These are phyloP conservation scores for Buxus sempervirens DNA, from an alignment of 164 flowering plant genomes.

Conservation along the genomic window DNA sequence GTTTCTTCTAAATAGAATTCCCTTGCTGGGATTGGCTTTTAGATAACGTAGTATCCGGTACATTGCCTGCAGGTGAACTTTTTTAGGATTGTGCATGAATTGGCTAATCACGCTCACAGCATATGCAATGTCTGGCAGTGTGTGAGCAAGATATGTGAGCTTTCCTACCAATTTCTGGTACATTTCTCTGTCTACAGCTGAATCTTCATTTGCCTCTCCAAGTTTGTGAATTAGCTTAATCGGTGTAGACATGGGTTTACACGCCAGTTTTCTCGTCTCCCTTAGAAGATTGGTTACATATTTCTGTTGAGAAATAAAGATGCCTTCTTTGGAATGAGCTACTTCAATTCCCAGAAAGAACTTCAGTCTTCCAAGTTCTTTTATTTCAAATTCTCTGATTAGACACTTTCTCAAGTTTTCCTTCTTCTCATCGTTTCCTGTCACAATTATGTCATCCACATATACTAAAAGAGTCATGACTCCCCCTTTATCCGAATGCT, in stretches of 20 bases:
- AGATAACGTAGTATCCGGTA: background rate
- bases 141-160: background rate
- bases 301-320: background rate
- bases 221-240: background rate
- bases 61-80: background rate
- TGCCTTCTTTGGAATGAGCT: too few relatives aligned
- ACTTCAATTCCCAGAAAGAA: too few relatives aligned
- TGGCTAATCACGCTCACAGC: too few relatives aligned
- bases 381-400: background rate
- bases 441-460: too few relatives aligned
- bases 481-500: background rate
- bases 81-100: too few relatives aligned
- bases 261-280: background rate
- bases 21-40: background rate
- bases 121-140: background rate
- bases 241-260: background rate
- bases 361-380: background rate
- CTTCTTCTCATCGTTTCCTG: background rate
- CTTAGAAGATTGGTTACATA: background rate
- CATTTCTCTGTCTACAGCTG: background rate
- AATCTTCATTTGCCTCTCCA: background rate
- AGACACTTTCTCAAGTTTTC: background rate
- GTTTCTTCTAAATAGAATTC: background rate
- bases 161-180: background rate
- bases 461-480: too few relatives aligned